Evolutionary conservation across 164 flowering plant genomes (phyloP).

Genomic region (Kingdonia uniflora): DNA sequence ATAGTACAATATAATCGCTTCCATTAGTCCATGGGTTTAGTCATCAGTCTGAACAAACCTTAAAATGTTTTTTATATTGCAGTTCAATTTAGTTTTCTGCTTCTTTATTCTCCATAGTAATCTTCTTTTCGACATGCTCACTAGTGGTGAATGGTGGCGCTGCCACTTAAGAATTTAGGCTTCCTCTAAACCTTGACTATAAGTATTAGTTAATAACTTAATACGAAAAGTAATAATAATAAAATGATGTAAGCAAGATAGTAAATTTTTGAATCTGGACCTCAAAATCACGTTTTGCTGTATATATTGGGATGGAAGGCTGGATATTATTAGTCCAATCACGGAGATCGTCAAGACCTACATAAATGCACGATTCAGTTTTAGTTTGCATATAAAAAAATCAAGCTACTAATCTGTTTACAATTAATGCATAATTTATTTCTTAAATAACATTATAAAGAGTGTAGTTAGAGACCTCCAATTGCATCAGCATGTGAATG

Average conservation of each 20-base stretch:
- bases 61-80: no score
- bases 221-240: neutral
- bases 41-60: no score
- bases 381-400: conserved; percentile 7
- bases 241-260: neutral
- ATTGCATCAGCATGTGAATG: conserved; percentile 99
- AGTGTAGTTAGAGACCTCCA: conserved; percentile 67
- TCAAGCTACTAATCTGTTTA: neutral
- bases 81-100: no score
- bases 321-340: conserved; percentile 99
- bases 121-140: no score
- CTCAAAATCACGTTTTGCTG: conserved; percentile 87
- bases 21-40: no score
- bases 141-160: no score
- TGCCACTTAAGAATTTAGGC: no score
- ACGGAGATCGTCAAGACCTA: conserved; percentile 98
- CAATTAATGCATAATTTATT: neutral
- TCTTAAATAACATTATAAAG: conserved; percentile 14
- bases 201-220: no score
- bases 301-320: conserved; percentile 72
- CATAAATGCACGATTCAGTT: conserved; percentile 6
- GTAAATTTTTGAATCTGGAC: conserved; percentile 19
- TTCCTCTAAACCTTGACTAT: no score
- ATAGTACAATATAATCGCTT: no score
- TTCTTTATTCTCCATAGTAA: no score